These are phyloP conservation scores for Alternaria brassicicola DNA, from an alignment of 2,329 filamentous ascomycete genomes.

Conservation along the genomic window DNA sequence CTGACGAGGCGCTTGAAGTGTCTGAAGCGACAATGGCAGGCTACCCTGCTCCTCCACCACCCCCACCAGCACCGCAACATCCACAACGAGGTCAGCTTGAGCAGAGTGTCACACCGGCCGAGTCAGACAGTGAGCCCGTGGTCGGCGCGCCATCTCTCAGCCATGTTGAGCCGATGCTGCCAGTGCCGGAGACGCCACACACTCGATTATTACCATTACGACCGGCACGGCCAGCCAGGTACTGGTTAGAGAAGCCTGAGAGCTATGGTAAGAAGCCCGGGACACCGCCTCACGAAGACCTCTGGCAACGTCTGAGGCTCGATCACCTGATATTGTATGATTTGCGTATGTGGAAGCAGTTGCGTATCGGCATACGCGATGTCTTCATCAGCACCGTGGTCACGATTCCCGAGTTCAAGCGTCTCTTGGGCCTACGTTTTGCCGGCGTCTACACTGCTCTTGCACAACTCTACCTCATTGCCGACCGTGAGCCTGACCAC, in stretches of 20 bases:
- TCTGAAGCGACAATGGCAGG: constrained; percentile 79
- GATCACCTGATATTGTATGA: constrained; percentile 97
- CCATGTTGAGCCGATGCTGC: constrained; percentile 68
- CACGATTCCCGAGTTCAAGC: constrained; percentile 93
- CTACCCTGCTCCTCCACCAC: constrained; percentile 64
- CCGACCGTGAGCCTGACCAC: constrained; percentile 94
- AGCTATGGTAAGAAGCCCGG: constrained; percentile 68
- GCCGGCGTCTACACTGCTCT: constrained; percentile 92
- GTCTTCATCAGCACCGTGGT: constrained; percentile 97
- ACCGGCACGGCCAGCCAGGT: constrained; percentile 71
- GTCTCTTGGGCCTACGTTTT: constrained; percentile 89
- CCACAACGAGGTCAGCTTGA: constrained; percentile 55
- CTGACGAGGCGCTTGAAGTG: constrained; percentile 73
- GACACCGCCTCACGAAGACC: constrained; percentile 77
- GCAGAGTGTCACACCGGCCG: constrained; percentile 70
- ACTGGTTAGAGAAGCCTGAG: constrained; percentile 84
- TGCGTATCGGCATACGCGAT: constrained; percentile 86
- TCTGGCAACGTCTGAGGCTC: constrained; percentile 85
- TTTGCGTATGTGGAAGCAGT: constrained; percentile 93
- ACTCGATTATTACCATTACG: constrained; percentile 52
- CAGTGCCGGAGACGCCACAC: constrained; percentile 80
- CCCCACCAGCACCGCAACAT: constrained; percentile 21
- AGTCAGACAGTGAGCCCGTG: constrained; percentile 74
- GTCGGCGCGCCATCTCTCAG: constrained; percentile 63
- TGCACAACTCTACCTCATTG: constrained; percentile 93